Evolutionary conservation across 768 basidiomycete species (phyloP).

Genomic region (Suillus spraguei): DNA sequence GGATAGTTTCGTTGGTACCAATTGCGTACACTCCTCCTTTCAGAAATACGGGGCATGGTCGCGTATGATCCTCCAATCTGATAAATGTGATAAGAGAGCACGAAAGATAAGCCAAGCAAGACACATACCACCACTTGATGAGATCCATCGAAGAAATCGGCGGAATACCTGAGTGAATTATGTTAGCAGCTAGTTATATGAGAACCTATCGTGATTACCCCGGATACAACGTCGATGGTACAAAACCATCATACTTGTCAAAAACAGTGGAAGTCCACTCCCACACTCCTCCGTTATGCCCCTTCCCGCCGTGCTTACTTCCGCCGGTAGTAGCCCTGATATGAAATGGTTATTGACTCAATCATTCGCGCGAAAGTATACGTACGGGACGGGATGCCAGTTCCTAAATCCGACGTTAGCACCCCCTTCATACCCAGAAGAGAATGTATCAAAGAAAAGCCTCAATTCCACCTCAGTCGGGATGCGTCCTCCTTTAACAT

Average conservation of each 20-base stretch:
- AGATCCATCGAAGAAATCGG: conserved; percentile 88
- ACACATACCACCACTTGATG: conserved; percentile 85
- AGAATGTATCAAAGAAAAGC: conserved; percentile 74
- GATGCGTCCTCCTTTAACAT: conserved; percentile 87
- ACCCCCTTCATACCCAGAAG: conserved; percentile 73
- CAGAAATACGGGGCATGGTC: conserved; percentile 81
- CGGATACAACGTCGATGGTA: conserved; percentile 79
- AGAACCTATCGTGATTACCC: conserved; percentile 50
- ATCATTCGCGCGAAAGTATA: conserved; percentile 15
- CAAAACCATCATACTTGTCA: conserved; percentile 73
- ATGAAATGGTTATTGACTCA: conserved; percentile 1
- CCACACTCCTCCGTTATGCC: conserved; percentile 96
- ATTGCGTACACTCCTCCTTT: conserved; percentile 78
- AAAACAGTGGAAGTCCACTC: conserved; percentile 93
- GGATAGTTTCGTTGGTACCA: conserved; percentile 93
- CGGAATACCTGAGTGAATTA: conserved; percentile 57
- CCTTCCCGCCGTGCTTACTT: conserved; percentile 50
- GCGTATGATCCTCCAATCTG: conserved; percentile 92
- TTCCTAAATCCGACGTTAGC: conserved; percentile 87
- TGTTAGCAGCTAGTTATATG: neutral
- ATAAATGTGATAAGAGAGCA: neutral
- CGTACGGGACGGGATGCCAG: conserved; percentile 93
- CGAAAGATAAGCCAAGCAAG: neutral
- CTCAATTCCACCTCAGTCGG: conserved; percentile 90
- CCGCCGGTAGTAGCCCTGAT: conserved; percentile 69